Percentiles rank a stretch among this genome's conserved stretches.
Evolutionary conservation across 1,284 basidiomycete species (phyloP).

Genomic region (Flammula alnicola): DNA sequence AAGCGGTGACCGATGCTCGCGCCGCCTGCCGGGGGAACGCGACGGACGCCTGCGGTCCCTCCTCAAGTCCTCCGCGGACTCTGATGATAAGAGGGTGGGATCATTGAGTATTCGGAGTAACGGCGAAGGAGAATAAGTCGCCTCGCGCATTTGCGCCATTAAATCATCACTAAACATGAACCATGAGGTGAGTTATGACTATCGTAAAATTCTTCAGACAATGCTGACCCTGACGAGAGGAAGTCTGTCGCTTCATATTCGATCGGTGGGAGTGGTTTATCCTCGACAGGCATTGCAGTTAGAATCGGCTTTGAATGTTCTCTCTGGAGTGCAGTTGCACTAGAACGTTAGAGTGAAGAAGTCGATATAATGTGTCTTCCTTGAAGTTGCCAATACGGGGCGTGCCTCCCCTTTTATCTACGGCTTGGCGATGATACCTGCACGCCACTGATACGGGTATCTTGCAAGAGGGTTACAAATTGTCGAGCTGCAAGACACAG

Average conservation of each 20-base stretch:
- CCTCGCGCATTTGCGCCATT: conserved; percentile 34
- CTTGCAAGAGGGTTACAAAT: too few species aligned
- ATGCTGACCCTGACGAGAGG: conserved; percentile 18
- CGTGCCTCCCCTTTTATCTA: too few species aligned
- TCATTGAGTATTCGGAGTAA: conserved; percentile 36
- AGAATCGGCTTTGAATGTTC: too few species aligned
- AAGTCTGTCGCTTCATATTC: conserved; percentile 6
- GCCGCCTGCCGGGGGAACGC: conserved; percentile 26
- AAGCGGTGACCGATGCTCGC: conserved; percentile 33
- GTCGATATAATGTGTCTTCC: too few species aligned
- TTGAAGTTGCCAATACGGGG: too few species aligned
- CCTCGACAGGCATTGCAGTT: conserved; percentile 21
- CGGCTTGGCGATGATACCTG: too few species aligned
- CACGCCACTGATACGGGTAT: too few species aligned
- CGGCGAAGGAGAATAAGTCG: conserved; percentile 37
- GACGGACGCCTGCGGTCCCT: conserved; percentile 26
- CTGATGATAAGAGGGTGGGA: conserved; percentile 27
- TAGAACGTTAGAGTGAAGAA: too few species aligned
- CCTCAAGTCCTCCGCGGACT: conserved; percentile 16
- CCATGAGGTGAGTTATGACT: background rate
- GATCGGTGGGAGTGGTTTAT: conserved; percentile 25
- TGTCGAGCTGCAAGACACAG: too few species aligned
- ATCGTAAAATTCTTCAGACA: background rate
- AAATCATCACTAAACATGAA: conserved; percentile 25
- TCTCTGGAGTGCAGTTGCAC: too few species aligned